Percentiles rank a stretch among this genome's conserved stretches.
phyloP scores from a whole-genome alignment of 108 stramenopile species.

The Cyclotella sp. region DNA sequence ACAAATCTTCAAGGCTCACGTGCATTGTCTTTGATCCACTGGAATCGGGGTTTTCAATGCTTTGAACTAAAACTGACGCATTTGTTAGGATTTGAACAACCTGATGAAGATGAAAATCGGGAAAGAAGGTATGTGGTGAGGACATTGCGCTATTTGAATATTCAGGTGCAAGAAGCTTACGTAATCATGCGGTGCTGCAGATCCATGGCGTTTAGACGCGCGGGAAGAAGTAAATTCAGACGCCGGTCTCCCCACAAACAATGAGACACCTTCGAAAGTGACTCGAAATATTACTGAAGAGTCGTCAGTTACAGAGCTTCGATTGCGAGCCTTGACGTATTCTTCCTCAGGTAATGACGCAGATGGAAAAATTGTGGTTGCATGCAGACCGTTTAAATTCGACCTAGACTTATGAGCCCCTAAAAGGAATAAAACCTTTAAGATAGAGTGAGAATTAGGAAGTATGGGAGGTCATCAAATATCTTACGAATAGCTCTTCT shows the following conservation, averaged over 20 bases:
- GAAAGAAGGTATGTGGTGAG: conserved; percentile 44
- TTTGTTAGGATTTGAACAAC: conserved; percentile 69
- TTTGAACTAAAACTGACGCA: conserved; percentile 78
- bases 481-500: conserved; percentile 55
- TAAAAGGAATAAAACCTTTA: not conserved
- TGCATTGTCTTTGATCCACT: conserved; percentile 74
- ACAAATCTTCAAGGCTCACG: conserved; percentile 72
- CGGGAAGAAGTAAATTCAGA: conserved; percentile 33
- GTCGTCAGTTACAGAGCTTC: conserved; percentile 40
- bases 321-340: not conserved
- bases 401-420: conserved; percentile 3
- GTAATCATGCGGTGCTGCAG: conserved; percentile 28
- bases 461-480: not conserved
- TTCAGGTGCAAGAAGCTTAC: conserved; percentile 2
- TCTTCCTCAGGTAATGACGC: conserved; percentile 8
- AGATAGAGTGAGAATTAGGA: not conserved
- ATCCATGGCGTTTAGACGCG: not conserved
- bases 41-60: conserved; percentile 75
- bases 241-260: conserved; percentile 71
- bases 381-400: not conserved
- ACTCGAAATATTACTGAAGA: conserved; percentile 75
- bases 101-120: not conserved
- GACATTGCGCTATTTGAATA: not conserved
- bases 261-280: conserved; percentile 61
- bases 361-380: not conserved